Base-by-base conservation (phyloP, 768 basidiomycete species). In the Naganishia antarctica region DNA sequence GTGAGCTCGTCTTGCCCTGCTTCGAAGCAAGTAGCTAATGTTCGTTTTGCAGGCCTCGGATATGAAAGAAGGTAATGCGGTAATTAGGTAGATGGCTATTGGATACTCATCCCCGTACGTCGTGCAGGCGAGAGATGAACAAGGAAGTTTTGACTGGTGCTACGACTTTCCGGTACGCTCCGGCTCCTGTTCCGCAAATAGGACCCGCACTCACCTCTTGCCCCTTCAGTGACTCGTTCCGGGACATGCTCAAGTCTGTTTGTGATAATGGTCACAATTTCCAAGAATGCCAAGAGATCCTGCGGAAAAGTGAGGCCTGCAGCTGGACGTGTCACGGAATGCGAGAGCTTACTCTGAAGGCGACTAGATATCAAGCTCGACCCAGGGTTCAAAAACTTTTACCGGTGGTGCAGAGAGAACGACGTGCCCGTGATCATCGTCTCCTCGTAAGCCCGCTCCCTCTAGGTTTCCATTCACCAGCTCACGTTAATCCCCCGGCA, bases 371-470 rank as follows among this genome's bases (percentile, higher is more conserved):
- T 94, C 79, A 82, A 82, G 64, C 83, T 94, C 44, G 92, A 97
- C 78, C 78, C 84, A 1, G 91, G 92, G 18, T 99, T 99, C 82
- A 87, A 86, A 73, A 82, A 84, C 2, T 98, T 97, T 78, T 86
- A 88, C 77, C 78, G 80, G 18, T 98, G 87, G 85, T 93, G 90
- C 79, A 87, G 88, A 71, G 78, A 77, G 1, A 81, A 85, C 48
- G 86, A 87, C 69, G 83, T 98, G 48, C 96, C 96, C 13, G 83
- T 96, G 66, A 87, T 94, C 66, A 90, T 97, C 74, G 90, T 96
- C 45, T 96, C 93, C 4, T 91, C 89, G 90, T 89, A 68, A 41
- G 65, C 64, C 23, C 15, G 41, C 59, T 51, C 48, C 1, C 25
- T 23, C 34, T n/a, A 16, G 50, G 15, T 62, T 25, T 26, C 53